Percentiles rank a stretch among this genome's conserved stretches.
phyloP scores from a whole-genome alignment of 78 protist species.

The Dictyostelium capitatum region DNA sequence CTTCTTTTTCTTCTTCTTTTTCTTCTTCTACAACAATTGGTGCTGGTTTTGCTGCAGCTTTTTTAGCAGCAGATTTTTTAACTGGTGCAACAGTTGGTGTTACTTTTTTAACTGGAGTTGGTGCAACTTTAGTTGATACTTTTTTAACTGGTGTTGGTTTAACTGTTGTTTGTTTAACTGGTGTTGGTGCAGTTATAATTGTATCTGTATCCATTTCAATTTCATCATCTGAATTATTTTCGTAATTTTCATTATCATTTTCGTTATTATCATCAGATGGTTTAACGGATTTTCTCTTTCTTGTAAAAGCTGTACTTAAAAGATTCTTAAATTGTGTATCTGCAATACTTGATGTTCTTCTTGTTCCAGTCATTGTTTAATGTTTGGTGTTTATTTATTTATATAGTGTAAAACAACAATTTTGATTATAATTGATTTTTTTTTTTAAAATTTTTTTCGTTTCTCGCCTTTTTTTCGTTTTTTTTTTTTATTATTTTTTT shows the following conservation, averaged over 20 bases:
- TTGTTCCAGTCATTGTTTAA: constrained; percentile 7
- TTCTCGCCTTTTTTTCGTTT: too few relatives aligned
- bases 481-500: too few relatives aligned
- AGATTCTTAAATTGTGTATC: background rate
- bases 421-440: too few relatives aligned
- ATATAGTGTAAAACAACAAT: too few relatives aligned
- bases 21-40: background rate
- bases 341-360: background rate
- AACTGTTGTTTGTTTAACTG: background rate
- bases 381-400: too few relatives aligned
- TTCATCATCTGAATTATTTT: background rate
- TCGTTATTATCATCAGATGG: background rate
- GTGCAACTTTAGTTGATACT: background rate
- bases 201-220: constrained; percentile 1
- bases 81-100: background rate
- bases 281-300: constrained; percentile 6
- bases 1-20: background rate
- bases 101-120: too few relatives aligned
- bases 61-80: background rate
- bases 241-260: background rate
- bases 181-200: background rate
- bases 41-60: background rate
- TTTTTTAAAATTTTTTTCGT: too few relatives aligned
- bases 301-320: background rate
- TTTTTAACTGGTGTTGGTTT: constrained; percentile 8